phyloP scores from a whole-genome alignment of 2,329 filamentous ascomycete genomes.

The Colletotrichum sp. region DNA sequence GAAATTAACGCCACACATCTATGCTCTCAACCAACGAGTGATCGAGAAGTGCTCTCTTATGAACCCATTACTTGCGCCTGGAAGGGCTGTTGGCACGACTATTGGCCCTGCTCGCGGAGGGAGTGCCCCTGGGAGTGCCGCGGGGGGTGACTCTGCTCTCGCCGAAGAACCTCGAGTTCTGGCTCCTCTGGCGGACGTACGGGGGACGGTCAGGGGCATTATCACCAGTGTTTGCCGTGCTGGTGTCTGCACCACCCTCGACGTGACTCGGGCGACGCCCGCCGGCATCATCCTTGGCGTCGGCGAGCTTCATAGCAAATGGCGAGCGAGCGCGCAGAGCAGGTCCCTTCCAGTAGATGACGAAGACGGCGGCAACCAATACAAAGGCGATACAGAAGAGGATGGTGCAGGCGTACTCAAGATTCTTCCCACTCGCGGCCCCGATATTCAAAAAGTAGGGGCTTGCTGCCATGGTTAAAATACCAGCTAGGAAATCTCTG shows the following conservation, averaged over 20 bases:
- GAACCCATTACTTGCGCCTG: neutral
- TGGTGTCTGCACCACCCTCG: neutral
- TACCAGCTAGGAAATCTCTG: conserved; percentile 75
- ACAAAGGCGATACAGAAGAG: conserved; percentile 66
- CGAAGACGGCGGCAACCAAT: conserved; percentile 67
- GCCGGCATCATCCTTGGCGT: conserved; percentile 32
- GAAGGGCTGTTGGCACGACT: conserved; percentile 23
- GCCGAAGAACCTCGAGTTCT: conserved; percentile 46
- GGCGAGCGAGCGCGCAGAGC: conserved; percentile 63
- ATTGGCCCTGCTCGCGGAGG: conserved; percentile 35
- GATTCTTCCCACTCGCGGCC: conserved; percentile 47
- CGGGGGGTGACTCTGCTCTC: conserved; percentile 45
- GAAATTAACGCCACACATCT: neutral
- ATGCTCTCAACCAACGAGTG: neutral
- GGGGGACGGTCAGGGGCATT: neutral
- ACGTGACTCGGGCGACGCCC: neutral
- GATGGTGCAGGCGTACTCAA: conserved; percentile 68
- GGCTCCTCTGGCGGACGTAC: conserved; percentile 33
- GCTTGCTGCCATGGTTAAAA: conserved; percentile 74
- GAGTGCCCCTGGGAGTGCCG: conserved; percentile 40
- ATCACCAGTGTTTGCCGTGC: conserved; percentile 25
- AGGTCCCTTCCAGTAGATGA: conserved; percentile 71
- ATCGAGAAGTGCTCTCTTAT: neutral
- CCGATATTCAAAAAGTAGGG: conserved; percentile 66
- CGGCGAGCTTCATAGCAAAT: conserved; percentile 68